Conservation (phyloP, 768 basidiomycete species). For the Asterophora lycoperdoides region DNA sequence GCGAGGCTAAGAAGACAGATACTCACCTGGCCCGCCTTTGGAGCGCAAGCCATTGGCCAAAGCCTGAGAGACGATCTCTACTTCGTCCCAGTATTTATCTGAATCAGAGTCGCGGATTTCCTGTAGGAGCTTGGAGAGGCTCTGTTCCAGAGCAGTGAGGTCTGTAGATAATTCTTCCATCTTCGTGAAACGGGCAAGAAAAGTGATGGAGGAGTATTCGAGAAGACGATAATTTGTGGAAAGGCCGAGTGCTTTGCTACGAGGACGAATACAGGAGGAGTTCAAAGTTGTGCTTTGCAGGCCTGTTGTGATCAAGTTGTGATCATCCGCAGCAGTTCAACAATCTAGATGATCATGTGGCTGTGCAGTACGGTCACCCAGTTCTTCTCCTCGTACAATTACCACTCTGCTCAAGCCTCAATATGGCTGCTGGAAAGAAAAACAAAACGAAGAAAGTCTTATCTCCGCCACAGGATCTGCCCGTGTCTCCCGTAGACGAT, state of each 20-base stretch:
- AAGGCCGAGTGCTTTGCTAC: neutral
- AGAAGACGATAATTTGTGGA: neutral
- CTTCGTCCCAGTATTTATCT: constrained; percentile 43
- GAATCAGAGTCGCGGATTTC: constrained; percentile 31
- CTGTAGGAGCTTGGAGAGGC: constrained; percentile 23
- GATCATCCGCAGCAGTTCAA: neutral
- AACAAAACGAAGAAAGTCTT: constrained; percentile 50
- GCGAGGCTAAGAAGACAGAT: neutral
- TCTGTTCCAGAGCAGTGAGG: constrained; percentile 31
- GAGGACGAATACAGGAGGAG: neutral
- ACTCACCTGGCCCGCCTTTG: constrained; percentile 46
- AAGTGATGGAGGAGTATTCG: constrained; percentile 1
- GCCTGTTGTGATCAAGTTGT: neutral
- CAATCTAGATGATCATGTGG: constrained; percentile 11
- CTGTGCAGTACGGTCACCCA: no score
- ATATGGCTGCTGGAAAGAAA: constrained; percentile 51
- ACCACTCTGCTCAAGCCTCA: neutral
- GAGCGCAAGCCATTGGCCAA: constrained; percentile 62
- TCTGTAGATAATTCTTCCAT: constrained; percentile 29
- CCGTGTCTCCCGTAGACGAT: constrained; percentile 42
- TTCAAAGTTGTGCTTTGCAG: neutral
- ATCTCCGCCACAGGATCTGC: constrained; percentile 26
- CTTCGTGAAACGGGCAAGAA: neutral
- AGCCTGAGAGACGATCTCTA: constrained; percentile 48
- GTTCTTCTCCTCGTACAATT: neutral